These are phyloP conservation scores for Lichtheimia ramosa DNA, from an alignment of 371 early-diverging fungal genomes.

Conservation along the genomic window DNA sequence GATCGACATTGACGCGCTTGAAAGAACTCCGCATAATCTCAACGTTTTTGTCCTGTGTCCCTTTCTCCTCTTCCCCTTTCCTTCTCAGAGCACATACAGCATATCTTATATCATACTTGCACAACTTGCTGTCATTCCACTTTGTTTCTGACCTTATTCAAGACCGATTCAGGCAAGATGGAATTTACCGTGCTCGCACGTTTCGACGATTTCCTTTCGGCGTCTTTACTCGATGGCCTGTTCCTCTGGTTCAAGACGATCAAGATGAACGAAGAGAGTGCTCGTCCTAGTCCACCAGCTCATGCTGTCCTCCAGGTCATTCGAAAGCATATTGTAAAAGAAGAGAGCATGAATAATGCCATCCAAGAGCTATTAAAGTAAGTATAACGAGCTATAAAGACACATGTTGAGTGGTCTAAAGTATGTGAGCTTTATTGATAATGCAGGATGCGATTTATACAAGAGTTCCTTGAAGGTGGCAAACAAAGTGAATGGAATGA, in stretches of 20 bases:
- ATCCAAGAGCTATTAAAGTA: slow-evolving; percentile 18
- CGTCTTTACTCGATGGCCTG: slow-evolving; percentile 62
- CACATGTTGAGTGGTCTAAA: background rate
- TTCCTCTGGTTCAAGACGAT: slow-evolving; percentile 70
- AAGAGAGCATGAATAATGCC: slow-evolving; percentile 41
- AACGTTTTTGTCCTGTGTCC: too few species aligned
- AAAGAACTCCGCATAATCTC: too few species aligned
- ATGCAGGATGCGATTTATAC: background rate
- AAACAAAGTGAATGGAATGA: slow-evolving; percentile 28
- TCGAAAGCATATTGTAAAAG: slow-evolving; percentile 40
- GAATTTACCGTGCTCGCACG: slow-evolving; percentile 54
- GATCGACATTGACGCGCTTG: too few species aligned
- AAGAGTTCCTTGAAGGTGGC: background rate
- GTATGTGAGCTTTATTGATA: background rate
- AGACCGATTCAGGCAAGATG: slow-evolving; percentile 25
- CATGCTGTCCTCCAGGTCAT: slow-evolving; percentile 50
- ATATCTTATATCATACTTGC: too few species aligned
- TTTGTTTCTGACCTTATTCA: too few species aligned
- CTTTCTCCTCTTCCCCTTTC: too few species aligned
- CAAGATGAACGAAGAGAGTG: slow-evolving; percentile 48
- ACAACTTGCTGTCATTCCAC: too few species aligned
- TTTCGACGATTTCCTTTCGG: slow-evolving; percentile 70
- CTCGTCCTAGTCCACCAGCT: slow-evolving; percentile 34
- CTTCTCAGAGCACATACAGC: too few species aligned
- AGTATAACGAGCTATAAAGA: background rate